Conservation (phyloP, 2,329 filamentous ascomycete species). For the Penicillium sp. region DNA sequence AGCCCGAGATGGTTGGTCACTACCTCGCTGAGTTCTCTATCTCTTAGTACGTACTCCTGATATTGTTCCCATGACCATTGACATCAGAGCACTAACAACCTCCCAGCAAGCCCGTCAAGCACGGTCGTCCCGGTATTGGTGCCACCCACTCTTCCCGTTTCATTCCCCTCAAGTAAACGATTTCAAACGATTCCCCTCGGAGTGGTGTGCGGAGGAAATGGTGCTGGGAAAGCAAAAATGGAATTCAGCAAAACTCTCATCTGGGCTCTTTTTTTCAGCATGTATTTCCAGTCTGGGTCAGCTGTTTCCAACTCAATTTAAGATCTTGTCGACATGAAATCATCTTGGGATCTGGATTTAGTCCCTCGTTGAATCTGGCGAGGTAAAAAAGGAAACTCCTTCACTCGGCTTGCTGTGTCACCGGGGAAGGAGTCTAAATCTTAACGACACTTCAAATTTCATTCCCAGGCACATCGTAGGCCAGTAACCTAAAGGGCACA, state of each 20-base stretch:
- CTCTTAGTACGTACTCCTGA: slow-evolving; percentile 76
- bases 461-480: not conserved
- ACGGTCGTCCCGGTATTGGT: slow-evolving; percentile 99
- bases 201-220: slow-evolving; percentile 38
- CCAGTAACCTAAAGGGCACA: not conserved
- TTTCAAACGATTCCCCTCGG: slow-evolving; percentile 38
- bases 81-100: slow-evolving; percentile 50
- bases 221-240: slow-evolving; percentile 37
- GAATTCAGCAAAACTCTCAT: slow-evolving; percentile 24
- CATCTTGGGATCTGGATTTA: slow-evolving; percentile 23
- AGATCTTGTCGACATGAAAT: slow-evolving; percentile 39
- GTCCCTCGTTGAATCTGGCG: slow-evolving; percentile 45
- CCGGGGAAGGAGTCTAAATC: slow-evolving; percentile 45
- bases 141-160: slow-evolving; percentile 99
- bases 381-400: slow-evolving; percentile 27
- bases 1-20: slow-evolving; percentile 99
- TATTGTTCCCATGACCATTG: not conserved
- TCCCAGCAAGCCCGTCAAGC: slow-evolving; percentile 96
- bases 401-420: slow-evolving; percentile 10
- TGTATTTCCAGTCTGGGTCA: slow-evolving; percentile 41
- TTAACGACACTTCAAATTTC: slow-evolving; percentile 23
- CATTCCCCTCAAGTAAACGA: slow-evolving; percentile 97
- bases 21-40: slow-evolving; percentile 99
- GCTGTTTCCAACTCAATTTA: slow-evolving; percentile 42
- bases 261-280: slow-evolving; percentile 39